Base-by-base conservation (phyloP, 352 stramenopile species). In the Phytophthora brassicae region DNA sequence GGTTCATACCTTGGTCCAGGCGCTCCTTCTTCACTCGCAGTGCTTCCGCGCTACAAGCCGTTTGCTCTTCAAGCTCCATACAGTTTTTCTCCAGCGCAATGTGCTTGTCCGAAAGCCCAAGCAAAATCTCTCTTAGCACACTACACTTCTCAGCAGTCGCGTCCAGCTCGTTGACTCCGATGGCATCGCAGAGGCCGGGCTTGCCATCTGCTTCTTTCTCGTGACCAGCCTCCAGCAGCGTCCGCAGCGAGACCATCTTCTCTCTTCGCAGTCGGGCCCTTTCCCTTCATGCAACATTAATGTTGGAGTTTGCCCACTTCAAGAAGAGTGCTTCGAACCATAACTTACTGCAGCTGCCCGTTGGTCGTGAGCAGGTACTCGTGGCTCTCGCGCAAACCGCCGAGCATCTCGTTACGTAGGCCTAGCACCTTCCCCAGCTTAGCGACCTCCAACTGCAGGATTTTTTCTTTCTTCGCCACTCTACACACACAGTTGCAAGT, bases 391-490 rank as follows among this genome's bases (percentile, higher is more conserved):
- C 62, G 60, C 22, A 86, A 63, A 17, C 47, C 50, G 12, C 54
- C 67, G 26, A 86, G 60, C 47, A 76, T 57, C 28, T 72, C 60
- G 9, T 75, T 76, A 45, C 72, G 64, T 16, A 81, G 54, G 6
- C 8, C 4, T 9, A 86, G 56, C 22, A 68, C 41, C 20, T 66
- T 60, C 35, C 78, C 61, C 4, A 79, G 55, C 53, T 81, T 79
- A 4, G 19, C 17, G 23, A 60, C 58, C 36, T 86, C 68, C 17
- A 42, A 55, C 41, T 74, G 53, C 43, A 86, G 42, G 20, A 75
- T 72, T 6, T 68, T 71, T 29, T 76, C 71, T 47, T 83, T 86
- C 63, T 79, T 83, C 4, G 67, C 60, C 53, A 82, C 64, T 6
- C 75, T 85, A 26, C 13, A 57, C 33, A 20, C 20, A 62, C 22